phyloP scores from a whole-genome alignment of 345 rosid species.

The Linum usitatissimum region DNA sequence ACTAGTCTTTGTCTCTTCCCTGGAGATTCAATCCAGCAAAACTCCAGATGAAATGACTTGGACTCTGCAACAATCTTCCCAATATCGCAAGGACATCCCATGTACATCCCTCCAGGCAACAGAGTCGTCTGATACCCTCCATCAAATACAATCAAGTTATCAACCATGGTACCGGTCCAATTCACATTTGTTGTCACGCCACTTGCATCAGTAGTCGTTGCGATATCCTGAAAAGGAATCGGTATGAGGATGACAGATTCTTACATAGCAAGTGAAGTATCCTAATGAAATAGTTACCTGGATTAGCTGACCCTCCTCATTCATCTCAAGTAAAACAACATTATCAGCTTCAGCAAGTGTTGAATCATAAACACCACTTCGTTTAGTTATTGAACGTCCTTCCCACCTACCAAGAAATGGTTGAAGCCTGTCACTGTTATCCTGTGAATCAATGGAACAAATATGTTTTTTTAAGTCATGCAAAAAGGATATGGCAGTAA shows the following conservation, averaged over 20 bases:
- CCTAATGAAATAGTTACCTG: conserved; percentile 35
- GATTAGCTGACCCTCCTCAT: conserved; percentile 47
- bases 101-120: conserved; percentile 83
- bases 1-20: conserved; percentile 66
- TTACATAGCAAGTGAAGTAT: neutral
- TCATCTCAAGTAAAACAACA: conserved; percentile 45
- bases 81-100: conserved; percentile 70
- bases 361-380: conserved; percentile 88
- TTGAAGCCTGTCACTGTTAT: conserved; percentile 28
- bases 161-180: conserved; percentile 49
- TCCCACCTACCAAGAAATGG: conserved; percentile 88
- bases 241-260: neutral
- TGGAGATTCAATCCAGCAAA: conserved; percentile 71
- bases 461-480: conserved; percentile 9
- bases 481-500: neutral
- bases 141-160: conserved; percentile 50
- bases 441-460: conserved; percentile 30
- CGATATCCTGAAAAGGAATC: conserved; percentile 36
- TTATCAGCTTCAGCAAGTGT: conserved; percentile 67
- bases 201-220: conserved; percentile 24
- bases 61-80: conserved; percentile 56
- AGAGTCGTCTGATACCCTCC: conserved; percentile 62
- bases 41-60: conserved; percentile 73
- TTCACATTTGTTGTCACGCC: conserved; percentile 41
- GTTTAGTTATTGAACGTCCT: conserved; percentile 70